Evolutionary conservation across 768 basidiomycete species (phyloP).

Genomic region (Kwoniella botswanensis): DNA sequence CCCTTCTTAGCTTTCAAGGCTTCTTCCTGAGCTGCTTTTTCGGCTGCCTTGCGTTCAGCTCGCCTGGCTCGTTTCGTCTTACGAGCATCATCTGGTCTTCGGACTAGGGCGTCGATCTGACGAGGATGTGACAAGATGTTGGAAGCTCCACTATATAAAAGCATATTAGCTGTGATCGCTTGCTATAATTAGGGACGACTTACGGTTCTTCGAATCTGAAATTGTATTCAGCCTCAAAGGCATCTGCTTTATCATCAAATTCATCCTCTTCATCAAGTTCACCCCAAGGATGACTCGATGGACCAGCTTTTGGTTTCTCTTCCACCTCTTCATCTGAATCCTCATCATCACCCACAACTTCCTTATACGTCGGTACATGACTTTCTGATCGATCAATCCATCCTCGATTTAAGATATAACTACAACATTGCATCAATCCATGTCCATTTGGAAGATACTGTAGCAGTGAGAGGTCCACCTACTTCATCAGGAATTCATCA

Average conservation of each 20-base stretch:
- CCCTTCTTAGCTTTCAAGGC: slow-evolving; percentile 75
- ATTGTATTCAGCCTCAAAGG: slow-evolving; percentile 95
- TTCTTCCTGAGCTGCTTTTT: slow-evolving; percentile 63
- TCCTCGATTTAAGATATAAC: slow-evolving; percentile 95
- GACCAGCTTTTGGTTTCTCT: slow-evolving; percentile 45
- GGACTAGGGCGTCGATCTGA: slow-evolving; percentile 60
- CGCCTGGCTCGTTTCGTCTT: slow-evolving; percentile 82
- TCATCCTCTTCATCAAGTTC: slow-evolving; percentile 64
- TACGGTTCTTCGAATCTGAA: slow-evolving; percentile 97
- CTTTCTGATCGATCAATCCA: slow-evolving; percentile 84
- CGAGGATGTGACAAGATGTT: slow-evolving; percentile 79
- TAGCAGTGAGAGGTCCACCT: slow-evolving; percentile 53
- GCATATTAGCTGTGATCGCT: background rate
- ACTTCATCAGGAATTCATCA: slow-evolving; percentile 91
- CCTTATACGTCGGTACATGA: slow-evolving; percentile 81
- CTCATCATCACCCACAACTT: slow-evolving; percentile 64
- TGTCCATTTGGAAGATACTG: background rate
- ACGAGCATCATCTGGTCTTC: slow-evolving; percentile 72
- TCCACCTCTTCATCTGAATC: slow-evolving; percentile 35
- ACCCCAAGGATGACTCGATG: slow-evolving; percentile 55
- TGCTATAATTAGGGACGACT: slow-evolving; percentile 57
- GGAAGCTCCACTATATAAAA: slow-evolving; percentile 65
- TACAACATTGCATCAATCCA: slow-evolving; percentile 52
- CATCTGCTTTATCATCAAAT: slow-evolving; percentile 88
- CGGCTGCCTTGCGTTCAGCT: slow-evolving; percentile 68